Percentiles rank a stretch among this genome's conserved stretches.
phyloP scores from a whole-genome alignment of 2,329 filamentous ascomycete species.

The Exophiala sp. region DNA sequence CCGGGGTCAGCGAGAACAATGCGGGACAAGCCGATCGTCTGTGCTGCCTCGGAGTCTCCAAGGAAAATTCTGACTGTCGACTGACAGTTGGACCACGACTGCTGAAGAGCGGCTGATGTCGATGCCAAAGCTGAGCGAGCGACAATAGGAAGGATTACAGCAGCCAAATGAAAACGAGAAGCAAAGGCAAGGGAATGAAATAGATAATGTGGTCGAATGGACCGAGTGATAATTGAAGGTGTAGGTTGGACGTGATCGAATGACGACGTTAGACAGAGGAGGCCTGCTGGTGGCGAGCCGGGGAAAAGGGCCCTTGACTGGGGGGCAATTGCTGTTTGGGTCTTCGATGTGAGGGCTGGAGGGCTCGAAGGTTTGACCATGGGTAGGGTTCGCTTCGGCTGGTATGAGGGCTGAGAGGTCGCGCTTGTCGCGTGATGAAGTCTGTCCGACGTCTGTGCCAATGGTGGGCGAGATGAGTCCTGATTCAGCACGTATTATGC shows the following conservation, averaged over 20 bases:
- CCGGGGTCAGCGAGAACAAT: background rate
- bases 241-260: slow-evolving; percentile 17
- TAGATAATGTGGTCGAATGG: slow-evolving; percentile 16
- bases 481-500: slow-evolving; percentile 1
- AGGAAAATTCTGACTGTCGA: slow-evolving; percentile 3
- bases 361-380: background rate
- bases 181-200: slow-evolving; percentile 8
- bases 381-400: slow-evolving; percentile 1
- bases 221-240: slow-evolving; percentile 11
- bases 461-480: slow-evolving; percentile 5
- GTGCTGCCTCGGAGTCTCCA: slow-evolving; percentile 14
- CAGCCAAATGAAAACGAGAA: slow-evolving; percentile 13
- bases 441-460: background rate
- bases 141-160: slow-evolving; percentile 23
- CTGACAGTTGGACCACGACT: background rate
- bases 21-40: slow-evolving; percentile 12
- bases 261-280: slow-evolving; percentile 21
- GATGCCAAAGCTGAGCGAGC: slow-evolving; percentile 17
- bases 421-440: slow-evolving; percentile 12
- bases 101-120: background rate
- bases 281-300: slow-evolving; percentile 19
- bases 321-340: background rate
- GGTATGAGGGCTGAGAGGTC: background rate
- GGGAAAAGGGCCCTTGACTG: slow-evolving; percentile 4
- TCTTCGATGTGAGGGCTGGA: background rate